Evolutionary conservation across 768 basidiomycete species (phyloP), one percentile per base, ranked within the genome.

Genomic region (Tulasnella sp.): DNA sequence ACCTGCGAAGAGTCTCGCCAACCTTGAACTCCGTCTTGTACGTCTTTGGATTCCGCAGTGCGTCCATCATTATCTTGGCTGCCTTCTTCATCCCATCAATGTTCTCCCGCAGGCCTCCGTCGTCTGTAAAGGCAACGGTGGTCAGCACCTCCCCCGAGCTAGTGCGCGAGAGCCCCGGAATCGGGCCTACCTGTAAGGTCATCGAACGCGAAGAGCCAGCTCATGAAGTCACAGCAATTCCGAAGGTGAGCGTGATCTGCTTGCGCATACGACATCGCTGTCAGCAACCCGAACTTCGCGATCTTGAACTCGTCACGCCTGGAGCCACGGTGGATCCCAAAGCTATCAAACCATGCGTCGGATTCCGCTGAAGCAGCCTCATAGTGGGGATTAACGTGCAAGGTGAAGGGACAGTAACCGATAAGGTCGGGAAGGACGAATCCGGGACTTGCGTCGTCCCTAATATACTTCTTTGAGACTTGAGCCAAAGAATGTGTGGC

Each of bases 141-240:
- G 15, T 38, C 34, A 38, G 34, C 34, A 7, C 34, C 7, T 15
- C 7, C 15, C 15, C 34, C 15, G 7, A 15, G 15, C 34, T 38
- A 38, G n/a, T n/a, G n/a, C n/a, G n/a, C n/a, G n/a, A 5, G 5
- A 38, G 34, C 15, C 34, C 34, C 34, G 5, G 34, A 38, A 38
- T 7, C 34, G 5, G n/a, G 15, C 15, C 15, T 15, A 38, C 34
- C 34, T 21, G 85, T 87, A 61, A 88, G 75, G 67, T 88, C 81
- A 73, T 88, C 85, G 61, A 86, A 76, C 67, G 86, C 83, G 73
- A 88, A 88, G 55, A 88, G 78, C 68, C 81, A 88, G 64, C 80
- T 84, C 67, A 87, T 75, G 70, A 84, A 89, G 71, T 88, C 86
- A 68, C 82, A 82, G 75, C 81, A 83, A 50, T 83, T 80, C 44